These are phyloP conservation scores for Psilocybe cubensis DNA, from an alignment of 768 basidiomycete genomes.

Conservation along the genomic window DNA sequence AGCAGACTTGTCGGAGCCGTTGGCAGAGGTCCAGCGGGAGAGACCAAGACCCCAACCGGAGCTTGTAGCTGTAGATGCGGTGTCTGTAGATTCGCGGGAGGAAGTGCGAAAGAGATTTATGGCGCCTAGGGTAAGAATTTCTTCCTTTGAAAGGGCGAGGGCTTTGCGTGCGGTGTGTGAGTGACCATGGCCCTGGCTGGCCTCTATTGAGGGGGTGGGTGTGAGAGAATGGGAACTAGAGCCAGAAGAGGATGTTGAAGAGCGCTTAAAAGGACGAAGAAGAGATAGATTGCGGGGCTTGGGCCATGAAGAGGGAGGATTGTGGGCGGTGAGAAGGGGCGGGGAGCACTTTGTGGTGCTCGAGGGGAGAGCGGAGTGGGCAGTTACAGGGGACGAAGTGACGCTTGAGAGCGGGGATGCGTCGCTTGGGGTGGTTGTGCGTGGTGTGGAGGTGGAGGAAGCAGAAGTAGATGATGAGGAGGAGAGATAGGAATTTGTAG, in stretches of 20 bases:
- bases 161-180: constrained; percentile 23
- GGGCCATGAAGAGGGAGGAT: constrained; percentile 26
- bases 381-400: constrained; percentile 26
- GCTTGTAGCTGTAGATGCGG: constrained; percentile 12
- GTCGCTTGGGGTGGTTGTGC: constrained; percentile 29
- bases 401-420: constrained; percentile 25
- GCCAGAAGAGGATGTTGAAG: constrained; percentile 29
- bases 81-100: constrained; percentile 28
- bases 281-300: constrained; percentile 30
- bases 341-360: constrained; percentile 11
- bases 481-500: constrained; percentile 23
- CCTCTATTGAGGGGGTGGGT: constrained; percentile 41
- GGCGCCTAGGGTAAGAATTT: constrained; percentile 40
- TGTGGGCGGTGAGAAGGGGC: not conserved
- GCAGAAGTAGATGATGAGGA: constrained; percentile 24
- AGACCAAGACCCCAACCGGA: constrained; percentile 27
- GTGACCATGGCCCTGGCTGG: constrained; percentile 10
- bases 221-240: constrained; percentile 38
- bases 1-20: constrained; percentile 10
- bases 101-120: constrained; percentile 43
- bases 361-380: constrained; percentile 15
- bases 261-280: constrained; percentile 31
- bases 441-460: constrained; percentile 20
- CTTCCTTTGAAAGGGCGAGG: constrained; percentile 34
- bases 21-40: constrained; percentile 33